phyloP scores from a whole-genome alignment of 768 basidiomycete genomes.

The Coprinopsis strossmayeri region DNA sequence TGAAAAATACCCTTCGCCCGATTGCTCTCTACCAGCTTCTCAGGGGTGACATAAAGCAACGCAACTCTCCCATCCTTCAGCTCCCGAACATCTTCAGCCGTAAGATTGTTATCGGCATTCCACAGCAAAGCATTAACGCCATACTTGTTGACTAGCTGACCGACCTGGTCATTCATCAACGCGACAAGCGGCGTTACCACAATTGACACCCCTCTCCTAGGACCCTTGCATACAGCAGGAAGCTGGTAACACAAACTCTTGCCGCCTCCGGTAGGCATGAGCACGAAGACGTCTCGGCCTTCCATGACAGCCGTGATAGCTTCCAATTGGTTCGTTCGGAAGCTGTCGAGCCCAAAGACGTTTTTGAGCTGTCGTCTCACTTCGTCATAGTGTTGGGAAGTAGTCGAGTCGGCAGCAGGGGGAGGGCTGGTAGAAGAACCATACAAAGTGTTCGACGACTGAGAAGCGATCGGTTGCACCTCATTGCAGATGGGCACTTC shows the following conservation, averaged over 20 bases:
- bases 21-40: constrained; percentile 66
- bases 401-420: neutral
- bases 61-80: constrained; percentile 22
- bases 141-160: constrained; percentile 52
- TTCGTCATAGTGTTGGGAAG: constrained; percentile 37
- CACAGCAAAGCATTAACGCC: constrained; percentile 62
- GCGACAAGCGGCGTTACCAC: constrained; percentile 87
- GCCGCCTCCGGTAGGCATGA: constrained; percentile 95
- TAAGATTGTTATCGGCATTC: constrained; percentile 45
- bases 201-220: constrained; percentile 76
- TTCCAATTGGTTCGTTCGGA: constrained; percentile 81
- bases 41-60: constrained; percentile 82
- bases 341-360: constrained; percentile 59
- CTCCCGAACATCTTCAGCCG: constrained; percentile 43
- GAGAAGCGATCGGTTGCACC: neutral
- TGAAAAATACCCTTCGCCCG: constrained; percentile 49
- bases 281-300: constrained; percentile 84
- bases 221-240: constrained; percentile 78
- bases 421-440: constrained; percentile 5
- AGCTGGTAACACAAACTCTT: constrained; percentile 88
- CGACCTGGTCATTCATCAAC: constrained; percentile 87
- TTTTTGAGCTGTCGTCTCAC: constrained; percentile 44
- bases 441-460: neutral
- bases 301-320: constrained; percentile 76
- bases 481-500: neutral